Base-by-base conservation (phyloP, 2,329 filamentous ascomycete species). In the Xylariales sp. region DNA sequence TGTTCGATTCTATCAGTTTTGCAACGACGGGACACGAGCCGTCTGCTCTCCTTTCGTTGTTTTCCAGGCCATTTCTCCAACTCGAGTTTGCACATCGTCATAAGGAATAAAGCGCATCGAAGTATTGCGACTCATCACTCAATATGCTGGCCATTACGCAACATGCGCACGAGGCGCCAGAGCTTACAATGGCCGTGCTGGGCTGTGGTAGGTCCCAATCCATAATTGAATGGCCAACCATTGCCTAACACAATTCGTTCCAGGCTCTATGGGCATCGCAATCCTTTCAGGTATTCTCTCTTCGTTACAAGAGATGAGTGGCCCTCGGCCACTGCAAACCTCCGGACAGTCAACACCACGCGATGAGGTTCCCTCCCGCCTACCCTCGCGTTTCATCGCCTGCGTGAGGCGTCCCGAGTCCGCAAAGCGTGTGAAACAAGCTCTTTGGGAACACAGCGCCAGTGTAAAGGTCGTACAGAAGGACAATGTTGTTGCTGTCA, bases 181-280 rank as follows among this genome's bases (percentile, higher is more conserved):
- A 85, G 73, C 86, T 94, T 71, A 95, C 92, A 72, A 85, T 97
- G 82, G 88, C 93, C 69, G 88, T 96, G 69, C 85, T 97, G 66
- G 93, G 93, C 75, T 96, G 92, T 80, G 93, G 92, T 92, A 86
- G 77, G 87, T 61, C 43, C 18, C 39, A 3, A 65, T 30, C 64
- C 41, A 32, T 46, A n/a, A 14, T 9, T n/a, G 32, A 5, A 18
- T 41, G 49, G 28, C 23, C 4, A 16, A 30, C 36, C 12, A 34
- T 34, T 54, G 32, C 32, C 12, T 52, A 53, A 62, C 12, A 48
- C 62, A 60, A 62, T 48, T 43, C 36, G 30, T 56, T 4, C 14
- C 18, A 94, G 91, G 93, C 72, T 94, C 90, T 61, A 92, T 97
- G 89, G 93, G 93, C 67, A 92, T 93, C 68, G 93, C 93, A 65